A percentile compares a stretch with the other conserved stretches of the same genome.
Evolutionary conservation across 106 monocot species (phyloP).

Genomic region (Iris macrosiphon): DNA sequence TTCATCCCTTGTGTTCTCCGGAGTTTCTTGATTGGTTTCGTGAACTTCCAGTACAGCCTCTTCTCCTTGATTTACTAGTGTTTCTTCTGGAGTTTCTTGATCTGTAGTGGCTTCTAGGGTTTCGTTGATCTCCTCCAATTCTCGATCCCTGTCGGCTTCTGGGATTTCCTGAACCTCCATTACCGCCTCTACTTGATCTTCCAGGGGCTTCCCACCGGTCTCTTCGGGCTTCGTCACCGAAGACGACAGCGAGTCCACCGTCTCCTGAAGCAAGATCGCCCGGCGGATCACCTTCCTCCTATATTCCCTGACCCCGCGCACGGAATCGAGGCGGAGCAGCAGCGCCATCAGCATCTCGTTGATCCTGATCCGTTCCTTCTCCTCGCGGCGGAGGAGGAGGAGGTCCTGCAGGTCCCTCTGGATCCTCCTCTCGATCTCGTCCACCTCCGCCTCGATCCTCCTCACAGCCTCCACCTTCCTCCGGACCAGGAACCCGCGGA

Average conservation of each 20-base stretch:
- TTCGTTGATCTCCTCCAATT: neutral
- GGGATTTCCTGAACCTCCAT: too few relatives aligned
- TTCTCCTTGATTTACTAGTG: neutral
- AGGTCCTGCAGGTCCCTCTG: slow-evolving; percentile 24
- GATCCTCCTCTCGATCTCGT: slow-evolving; percentile 25
- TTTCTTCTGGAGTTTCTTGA: neutral
- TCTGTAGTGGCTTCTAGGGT: neutral
- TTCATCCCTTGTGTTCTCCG: too few relatives aligned
- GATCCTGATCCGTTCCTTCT: slow-evolving; percentile 40
- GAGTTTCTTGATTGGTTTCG: neutral
- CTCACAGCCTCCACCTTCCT: slow-evolving; percentile 26
- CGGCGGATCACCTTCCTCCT: slow-evolving; percentile 34
- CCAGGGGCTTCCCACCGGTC: neutral
- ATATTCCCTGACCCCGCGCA: slow-evolving; percentile 52
- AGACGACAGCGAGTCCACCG: slow-evolving; percentile 21
- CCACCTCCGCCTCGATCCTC: slow-evolving; percentile 21
- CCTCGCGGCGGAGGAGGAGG: slow-evolving; percentile 18
- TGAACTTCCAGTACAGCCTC: neutral
- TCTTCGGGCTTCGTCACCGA: neutral
- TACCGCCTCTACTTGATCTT: too few relatives aligned
- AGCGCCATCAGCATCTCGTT: slow-evolving; percentile 54
- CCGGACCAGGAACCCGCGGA: slow-evolving; percentile 57
- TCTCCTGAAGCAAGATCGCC: slow-evolving; percentile 44
- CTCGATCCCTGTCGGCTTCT: too few relatives aligned
- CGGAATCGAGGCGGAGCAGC: slow-evolving; percentile 43